These are phyloP conservation scores for Psophocarpus tetragonolobus DNA, from an alignment of 306 rosid genomes.

Conservation along the genomic window DNA sequence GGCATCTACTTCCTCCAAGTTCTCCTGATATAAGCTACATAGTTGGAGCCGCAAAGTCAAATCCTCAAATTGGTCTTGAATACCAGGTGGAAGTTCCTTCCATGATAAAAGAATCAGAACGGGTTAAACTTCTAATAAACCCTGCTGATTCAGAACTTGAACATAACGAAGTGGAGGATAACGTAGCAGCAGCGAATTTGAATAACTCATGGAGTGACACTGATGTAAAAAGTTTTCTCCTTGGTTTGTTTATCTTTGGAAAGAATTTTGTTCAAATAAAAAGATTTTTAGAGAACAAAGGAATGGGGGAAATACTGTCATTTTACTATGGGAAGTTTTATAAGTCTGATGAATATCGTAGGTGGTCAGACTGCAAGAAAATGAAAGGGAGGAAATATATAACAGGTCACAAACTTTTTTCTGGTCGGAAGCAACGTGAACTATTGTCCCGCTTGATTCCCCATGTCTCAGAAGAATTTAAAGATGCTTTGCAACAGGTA, in stretches of 20 bases:
- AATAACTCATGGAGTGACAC: slow-evolving; percentile 58
- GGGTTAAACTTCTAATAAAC: slow-evolving; percentile 39
- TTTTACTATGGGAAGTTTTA: slow-evolving; percentile 82
- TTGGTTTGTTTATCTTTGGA: slow-evolving; percentile 77
- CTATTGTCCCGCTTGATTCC: slow-evolving; percentile 64
- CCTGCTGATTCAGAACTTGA: slow-evolving; percentile 43
- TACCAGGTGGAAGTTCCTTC: slow-evolving; percentile 69
- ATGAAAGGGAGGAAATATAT: slow-evolving; percentile 55
- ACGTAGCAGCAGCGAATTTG: slow-evolving; percentile 35
- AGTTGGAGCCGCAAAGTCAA: slow-evolving; percentile 48
- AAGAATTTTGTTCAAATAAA: slow-evolving; percentile 61
- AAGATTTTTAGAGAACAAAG: slow-evolving; percentile 61
- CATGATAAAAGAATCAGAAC: slow-evolving; percentile 45
- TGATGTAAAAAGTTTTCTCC: slow-evolving; percentile 64
- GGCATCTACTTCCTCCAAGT: slow-evolving; percentile 42
- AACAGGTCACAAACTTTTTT: slow-evolving; percentile 60
- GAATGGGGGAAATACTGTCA: slow-evolving; percentile 61
- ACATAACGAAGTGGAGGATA: slow-evolving; percentile 25
- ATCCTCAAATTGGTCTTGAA: slow-evolving; percentile 63
- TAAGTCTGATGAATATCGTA: slow-evolving; percentile 53
- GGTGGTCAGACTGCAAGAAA: slow-evolving; percentile 70
- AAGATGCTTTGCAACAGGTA: slow-evolving; percentile 64
- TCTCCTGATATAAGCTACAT: slow-evolving; percentile 47
- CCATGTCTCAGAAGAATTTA: slow-evolving; percentile 54
- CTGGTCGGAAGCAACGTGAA: slow-evolving; percentile 68